These are phyloP conservation scores for Alternaria incomplexa DNA, from an alignment of 2,329 filamentous ascomycete genomes.

Conservation along the genomic window DNA sequence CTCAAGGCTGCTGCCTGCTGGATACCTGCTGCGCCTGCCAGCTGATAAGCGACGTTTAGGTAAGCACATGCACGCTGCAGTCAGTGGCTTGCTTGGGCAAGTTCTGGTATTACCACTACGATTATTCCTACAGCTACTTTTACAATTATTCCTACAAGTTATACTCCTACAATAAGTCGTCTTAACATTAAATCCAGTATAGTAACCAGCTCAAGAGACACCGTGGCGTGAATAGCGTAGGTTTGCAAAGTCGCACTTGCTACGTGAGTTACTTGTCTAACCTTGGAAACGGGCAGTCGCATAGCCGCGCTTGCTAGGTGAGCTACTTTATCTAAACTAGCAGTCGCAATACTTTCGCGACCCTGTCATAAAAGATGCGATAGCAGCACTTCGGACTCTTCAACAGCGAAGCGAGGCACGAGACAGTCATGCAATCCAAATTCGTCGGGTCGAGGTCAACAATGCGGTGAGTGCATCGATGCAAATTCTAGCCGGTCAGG, in stretches of 20 bases:
- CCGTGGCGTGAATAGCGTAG: not conserved
- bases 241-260: not conserved
- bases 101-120: not conserved
- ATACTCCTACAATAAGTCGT: not conserved
- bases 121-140: not conserved
- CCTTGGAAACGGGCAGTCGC: not conserved
- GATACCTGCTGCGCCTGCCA: not conserved
- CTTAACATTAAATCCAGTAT: rapidly evolving
- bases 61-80: not conserved
- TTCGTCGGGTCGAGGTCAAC: not conserved
- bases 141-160: not conserved
- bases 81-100: not conserved
- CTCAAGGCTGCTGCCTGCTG: not conserved
- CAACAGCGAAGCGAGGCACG: not conserved
- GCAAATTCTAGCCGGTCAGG: not conserved
- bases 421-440: rapidly evolving
- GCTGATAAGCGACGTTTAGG: not conserved
- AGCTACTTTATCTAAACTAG: rapidly evolving
- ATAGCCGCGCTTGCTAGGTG: not conserved
- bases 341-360: not conserved
- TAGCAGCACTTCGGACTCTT: not conserved
- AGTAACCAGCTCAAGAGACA: not conserved
- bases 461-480: not conserved
- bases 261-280: not conserved
- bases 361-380: not conserved